Conservation (phyloP, 1,284 basidiomycete species). For the Leccinum brunneo-olivaceum region DNA sequence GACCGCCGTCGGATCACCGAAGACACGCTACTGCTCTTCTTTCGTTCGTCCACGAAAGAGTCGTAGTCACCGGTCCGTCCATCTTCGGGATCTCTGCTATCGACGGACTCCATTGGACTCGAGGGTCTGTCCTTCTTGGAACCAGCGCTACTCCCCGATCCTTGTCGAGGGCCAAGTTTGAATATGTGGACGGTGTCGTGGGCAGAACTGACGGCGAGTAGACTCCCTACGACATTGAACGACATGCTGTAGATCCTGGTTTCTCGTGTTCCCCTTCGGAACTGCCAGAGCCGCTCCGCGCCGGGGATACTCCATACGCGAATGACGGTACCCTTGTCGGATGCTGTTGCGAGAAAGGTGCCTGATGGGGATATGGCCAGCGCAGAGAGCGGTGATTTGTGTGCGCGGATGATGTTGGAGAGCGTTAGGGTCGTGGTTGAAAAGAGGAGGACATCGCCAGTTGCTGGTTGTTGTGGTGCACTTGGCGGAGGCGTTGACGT, state of each 20-base stretch:
- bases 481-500: conserved; percentile 38
- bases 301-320: conserved; percentile 89
- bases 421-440: conserved; percentile 88
- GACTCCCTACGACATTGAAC: conserved; percentile 80
- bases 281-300: conserved; percentile 92
- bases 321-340: conserved; percentile 96
- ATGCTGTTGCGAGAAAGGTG: conserved; percentile 88
- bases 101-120: conserved; percentile 61
- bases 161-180: conserved; percentile 49
- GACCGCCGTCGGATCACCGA: conserved; percentile 69
- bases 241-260: conserved; percentile 87
- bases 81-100: conserved; percentile 52
- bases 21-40: conserved; percentile 48
- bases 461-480: conserved; percentile 38
- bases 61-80: conserved; percentile 64
- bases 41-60: conserved; percentile 68
- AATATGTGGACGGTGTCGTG: conserved; percentile 98
- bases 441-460: conserved; percentile 90
- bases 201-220: conserved; percentile 87
- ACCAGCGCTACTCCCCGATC: conserved; percentile 10
- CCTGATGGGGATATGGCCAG: conserved; percentile 85
- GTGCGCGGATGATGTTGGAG: conserved; percentile 94
- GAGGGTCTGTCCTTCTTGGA: conserved; percentile 30
- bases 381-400: conserved; percentile 89
- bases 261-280: conserved; percentile 83